Conservation (phyloP, 345 rosid genomes). For the Fremontodendron californicum region DNA sequence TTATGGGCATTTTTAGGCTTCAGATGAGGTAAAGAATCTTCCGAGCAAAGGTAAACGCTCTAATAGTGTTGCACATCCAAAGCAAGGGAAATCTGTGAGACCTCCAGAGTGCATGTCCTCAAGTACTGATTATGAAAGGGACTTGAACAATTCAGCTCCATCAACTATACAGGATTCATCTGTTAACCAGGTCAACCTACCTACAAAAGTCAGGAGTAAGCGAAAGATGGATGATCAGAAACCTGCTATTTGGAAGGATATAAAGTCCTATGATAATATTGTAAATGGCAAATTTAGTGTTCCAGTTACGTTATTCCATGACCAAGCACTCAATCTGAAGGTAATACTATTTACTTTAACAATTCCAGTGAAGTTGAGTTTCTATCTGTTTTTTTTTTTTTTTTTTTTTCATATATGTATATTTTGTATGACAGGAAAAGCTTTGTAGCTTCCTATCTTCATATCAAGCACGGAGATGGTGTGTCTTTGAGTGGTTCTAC, state of each 20-base stretch:
- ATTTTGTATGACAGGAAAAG: slow-evolving; percentile 46
- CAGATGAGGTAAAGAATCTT: slow-evolving; percentile 35
- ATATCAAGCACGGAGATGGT: slow-evolving; percentile 59
- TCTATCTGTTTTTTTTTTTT: slow-evolving; percentile 21
- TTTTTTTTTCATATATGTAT: neutral
- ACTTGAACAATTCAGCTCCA: slow-evolving; percentile 44
- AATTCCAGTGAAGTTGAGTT: slow-evolving; percentile 18
- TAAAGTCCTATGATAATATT: slow-evolving; percentile 28
- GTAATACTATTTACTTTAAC: slow-evolving; percentile 25
- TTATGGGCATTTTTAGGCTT: slow-evolving; percentile 29
- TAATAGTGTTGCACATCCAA: slow-evolving; percentile 32
- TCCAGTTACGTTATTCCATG: slow-evolving; percentile 27
- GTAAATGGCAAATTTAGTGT: slow-evolving; percentile 34
- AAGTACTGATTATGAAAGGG: slow-evolving; percentile 41
- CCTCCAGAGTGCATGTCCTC: slow-evolving; percentile 43
- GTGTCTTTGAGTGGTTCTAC: slow-evolving; percentile 73
- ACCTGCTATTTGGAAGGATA: slow-evolving; percentile 35
- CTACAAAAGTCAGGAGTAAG: slow-evolving; percentile 70
- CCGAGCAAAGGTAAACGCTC: slow-evolving; percentile 42
- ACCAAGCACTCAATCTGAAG: slow-evolving; percentile 33
- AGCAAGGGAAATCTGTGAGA: slow-evolving; percentile 50
- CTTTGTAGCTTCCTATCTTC: slow-evolving; percentile 55
- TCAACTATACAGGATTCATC: slow-evolving; percentile 29
- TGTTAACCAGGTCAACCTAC: slow-evolving; percentile 44
- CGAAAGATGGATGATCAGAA: slow-evolving; percentile 49